Percentiles rank a stretch among this genome's conserved stretches.
These are phyloP conservation scores for Tylopilus sp. DNA, from an alignment of 768 basidiomycete genomes.

Conservation along the genomic window DNA sequence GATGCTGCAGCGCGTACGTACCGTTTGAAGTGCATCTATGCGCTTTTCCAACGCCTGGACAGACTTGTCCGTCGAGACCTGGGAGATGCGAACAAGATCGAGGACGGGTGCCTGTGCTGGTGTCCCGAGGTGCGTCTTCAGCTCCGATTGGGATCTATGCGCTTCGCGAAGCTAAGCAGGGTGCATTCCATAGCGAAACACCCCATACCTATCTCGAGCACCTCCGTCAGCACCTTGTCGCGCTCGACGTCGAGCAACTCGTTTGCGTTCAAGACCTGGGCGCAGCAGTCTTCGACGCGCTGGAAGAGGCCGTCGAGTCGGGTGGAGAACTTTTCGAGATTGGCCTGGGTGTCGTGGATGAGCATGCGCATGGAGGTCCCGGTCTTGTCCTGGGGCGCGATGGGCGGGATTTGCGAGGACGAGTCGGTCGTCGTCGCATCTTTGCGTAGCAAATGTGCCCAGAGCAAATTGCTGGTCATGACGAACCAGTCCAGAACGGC, in stretches of 20 bases:
- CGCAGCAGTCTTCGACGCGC: conserved; percentile 49
- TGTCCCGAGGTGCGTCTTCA: conserved; percentile 54
- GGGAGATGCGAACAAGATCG: conserved; percentile 38
- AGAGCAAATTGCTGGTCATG: conserved; percentile 3
- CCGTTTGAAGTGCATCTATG: conserved; percentile 53
- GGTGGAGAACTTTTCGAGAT: conserved; percentile 63
- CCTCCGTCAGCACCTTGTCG: conserved; percentile 52
- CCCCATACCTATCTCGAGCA: conserved; percentile 27
- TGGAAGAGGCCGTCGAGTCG: conserved; percentile 51
- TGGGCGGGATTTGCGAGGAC: neutral
- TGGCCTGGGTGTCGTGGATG: conserved; percentile 69
- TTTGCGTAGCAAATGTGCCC: conserved; percentile 5
- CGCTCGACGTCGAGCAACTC: conserved; percentile 58
- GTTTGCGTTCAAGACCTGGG: conserved; percentile 51
- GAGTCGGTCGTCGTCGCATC: neutral
- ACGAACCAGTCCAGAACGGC: neutral
- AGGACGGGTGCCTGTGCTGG: conserved; percentile 49
- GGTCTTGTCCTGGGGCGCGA: conserved; percentile 47
- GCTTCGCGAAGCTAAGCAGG: too few relatives aligned
- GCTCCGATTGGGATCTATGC: conserved; percentile 58
- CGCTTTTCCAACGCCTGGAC: conserved; percentile 51
- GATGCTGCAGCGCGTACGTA: conserved; percentile 22
- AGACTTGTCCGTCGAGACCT: conserved; percentile 36
- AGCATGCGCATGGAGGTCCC: conserved; percentile 70
- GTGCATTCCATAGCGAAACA: too few relatives aligned